phyloP scores from a whole-genome alignment of 805 yeast species.

The Yamadazyma philogaea region DNA sequence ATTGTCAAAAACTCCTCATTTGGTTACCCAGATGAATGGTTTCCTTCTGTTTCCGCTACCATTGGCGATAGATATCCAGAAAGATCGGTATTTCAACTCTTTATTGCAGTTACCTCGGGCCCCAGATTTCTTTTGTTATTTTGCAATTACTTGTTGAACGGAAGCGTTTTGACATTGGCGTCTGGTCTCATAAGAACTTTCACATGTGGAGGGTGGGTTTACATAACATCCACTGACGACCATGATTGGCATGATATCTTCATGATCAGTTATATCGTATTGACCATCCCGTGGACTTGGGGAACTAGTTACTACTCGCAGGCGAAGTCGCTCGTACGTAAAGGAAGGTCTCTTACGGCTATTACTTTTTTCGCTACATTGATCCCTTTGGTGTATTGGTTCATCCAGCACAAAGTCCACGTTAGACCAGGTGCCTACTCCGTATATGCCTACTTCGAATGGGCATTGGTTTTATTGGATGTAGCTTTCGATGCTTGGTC shows the following conservation, averaged over 20 bases:
- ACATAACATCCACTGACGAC: slow-evolving; percentile 94
- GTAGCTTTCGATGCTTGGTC: slow-evolving; percentile 83
- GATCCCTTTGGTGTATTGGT: slow-evolving; percentile 82
- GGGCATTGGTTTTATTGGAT: slow-evolving; percentile 84
- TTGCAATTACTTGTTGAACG: slow-evolving; percentile 46
- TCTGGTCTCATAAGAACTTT: slow-evolving; percentile 85
- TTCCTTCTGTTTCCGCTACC: slow-evolving; percentile 94
- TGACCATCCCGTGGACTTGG: slow-evolving; percentile 90
- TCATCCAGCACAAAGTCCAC: slow-evolving; percentile 89
- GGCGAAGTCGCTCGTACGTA: slow-evolving; percentile 41
- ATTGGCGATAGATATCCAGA: slow-evolving; percentile 98
- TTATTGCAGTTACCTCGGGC: slow-evolving; percentile 91
- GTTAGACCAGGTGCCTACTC: slow-evolving; percentile 92
- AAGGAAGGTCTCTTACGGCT: slow-evolving; percentile 52
- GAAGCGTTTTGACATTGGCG: slow-evolving; percentile 24
- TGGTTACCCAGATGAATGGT: slow-evolving; percentile 98
- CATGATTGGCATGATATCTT: slow-evolving; percentile 95
- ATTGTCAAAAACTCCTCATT: slow-evolving; percentile 83
- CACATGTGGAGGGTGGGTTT: slow-evolving; percentile 98
- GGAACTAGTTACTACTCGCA: slow-evolving; percentile 55
- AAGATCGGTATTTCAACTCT: slow-evolving; percentile 83
- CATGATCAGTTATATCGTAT: slow-evolving; percentile 85
- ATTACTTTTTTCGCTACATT: slow-evolving; percentile 64
- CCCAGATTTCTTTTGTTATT: slow-evolving; percentile 73
- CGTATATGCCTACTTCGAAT: slow-evolving; percentile 89